Percentiles rank a stretch among this genome's conserved stretches.
Evolutionary conservation across 192 early-diverging fungal species (phyloP).

Genomic region (Entrophospora sp.): DNA sequence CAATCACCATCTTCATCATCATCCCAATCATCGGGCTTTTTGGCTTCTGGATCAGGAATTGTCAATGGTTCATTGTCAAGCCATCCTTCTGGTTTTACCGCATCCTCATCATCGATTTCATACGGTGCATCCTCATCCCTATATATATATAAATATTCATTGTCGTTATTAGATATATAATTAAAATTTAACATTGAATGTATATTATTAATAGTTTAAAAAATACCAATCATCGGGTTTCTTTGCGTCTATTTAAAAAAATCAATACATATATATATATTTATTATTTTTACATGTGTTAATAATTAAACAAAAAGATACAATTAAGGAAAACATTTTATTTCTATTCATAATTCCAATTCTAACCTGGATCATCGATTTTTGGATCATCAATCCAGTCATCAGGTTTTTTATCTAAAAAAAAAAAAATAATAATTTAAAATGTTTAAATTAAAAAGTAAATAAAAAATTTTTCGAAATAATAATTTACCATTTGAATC

Average conservation of each 20-base stretch:
- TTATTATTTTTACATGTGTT: background rate
- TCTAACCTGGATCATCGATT: conserved; percentile 60
- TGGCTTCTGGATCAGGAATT: conserved; percentile 69
- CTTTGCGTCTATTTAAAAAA: conserved; percentile 16
- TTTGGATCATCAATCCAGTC: conserved; percentile 85
- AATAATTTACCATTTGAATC: conserved; percentile 48
- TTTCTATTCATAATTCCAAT: too few relatives aligned
- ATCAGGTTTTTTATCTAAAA: conserved; percentile 65
- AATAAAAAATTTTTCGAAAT: background rate
- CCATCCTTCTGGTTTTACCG: conserved; percentile 80
- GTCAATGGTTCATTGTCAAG: conserved; percentile 66
- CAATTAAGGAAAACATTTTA: too few relatives aligned
- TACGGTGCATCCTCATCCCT: conserved; percentile 80
- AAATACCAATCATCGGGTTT: conserved; percentile 33
- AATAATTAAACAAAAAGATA: too few relatives aligned
- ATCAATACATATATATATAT: background rate
- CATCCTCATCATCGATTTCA: conserved; percentile 68
- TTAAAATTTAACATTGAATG: background rate
- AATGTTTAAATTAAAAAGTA: conserved; percentile 27
- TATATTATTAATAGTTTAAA: background rate
- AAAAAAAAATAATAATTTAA: conserved; percentile 25
- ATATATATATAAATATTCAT: background rate
- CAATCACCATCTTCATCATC: conserved; percentile 93
- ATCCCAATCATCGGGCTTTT: conserved; percentile 87
- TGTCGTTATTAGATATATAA: background rate